Conservation (phyloP, 768 basidiomycete genomes). For the Hygrophoropsis aurantiaca region DNA sequence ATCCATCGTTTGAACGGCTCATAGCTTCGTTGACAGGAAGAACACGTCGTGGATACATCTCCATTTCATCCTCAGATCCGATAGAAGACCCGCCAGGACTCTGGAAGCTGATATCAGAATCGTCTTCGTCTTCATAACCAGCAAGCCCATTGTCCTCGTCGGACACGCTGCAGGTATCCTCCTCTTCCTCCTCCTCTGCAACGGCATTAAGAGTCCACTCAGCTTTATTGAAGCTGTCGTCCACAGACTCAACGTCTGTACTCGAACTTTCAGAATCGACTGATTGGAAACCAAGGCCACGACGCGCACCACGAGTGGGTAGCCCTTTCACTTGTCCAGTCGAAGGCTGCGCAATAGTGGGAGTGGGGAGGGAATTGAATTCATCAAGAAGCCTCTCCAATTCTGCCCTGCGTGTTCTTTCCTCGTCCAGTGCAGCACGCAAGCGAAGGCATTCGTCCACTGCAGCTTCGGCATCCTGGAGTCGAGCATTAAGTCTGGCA, state of each 20-base stretch:
- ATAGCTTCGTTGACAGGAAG: slow-evolving; percentile 17
- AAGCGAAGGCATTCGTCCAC: slow-evolving; percentile 27
- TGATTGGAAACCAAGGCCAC: slow-evolving; percentile 55
- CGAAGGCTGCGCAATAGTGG: slow-evolving; percentile 30
- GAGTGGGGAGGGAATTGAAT: slow-evolving; percentile 43
- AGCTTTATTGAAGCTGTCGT: slow-evolving; percentile 40
- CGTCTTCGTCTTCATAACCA: slow-evolving; percentile 72
- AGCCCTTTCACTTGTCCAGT: slow-evolving; percentile 14
- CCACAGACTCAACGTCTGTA: slow-evolving; percentile 67
- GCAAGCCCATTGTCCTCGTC: slow-evolving; percentile 60
- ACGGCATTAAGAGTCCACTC: slow-evolving; percentile 56
- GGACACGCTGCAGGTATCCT: slow-evolving; percentile 32
- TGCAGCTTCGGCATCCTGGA: slow-evolving; percentile 24
- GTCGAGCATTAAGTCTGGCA: slow-evolving; percentile 27
- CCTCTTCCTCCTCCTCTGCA: slow-evolving; percentile 51
- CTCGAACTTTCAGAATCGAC: slow-evolving; percentile 63
- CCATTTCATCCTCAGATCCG: slow-evolving; percentile 52
- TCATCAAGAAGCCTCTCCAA: slow-evolving; percentile 56
- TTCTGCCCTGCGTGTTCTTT: slow-evolving; percentile 40
- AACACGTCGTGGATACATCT: slow-evolving; percentile 14
- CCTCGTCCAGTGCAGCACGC: slow-evolving; percentile 35
- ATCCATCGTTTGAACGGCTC: slow-evolving; percentile 1
- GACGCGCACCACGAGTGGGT: slow-evolving; percentile 28
- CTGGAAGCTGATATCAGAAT: slow-evolving; percentile 48
- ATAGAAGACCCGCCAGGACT: slow-evolving; percentile 51